Base-by-base conservation (phyloP, 345 rosid species). In the Reutealis trisperma region DNA sequence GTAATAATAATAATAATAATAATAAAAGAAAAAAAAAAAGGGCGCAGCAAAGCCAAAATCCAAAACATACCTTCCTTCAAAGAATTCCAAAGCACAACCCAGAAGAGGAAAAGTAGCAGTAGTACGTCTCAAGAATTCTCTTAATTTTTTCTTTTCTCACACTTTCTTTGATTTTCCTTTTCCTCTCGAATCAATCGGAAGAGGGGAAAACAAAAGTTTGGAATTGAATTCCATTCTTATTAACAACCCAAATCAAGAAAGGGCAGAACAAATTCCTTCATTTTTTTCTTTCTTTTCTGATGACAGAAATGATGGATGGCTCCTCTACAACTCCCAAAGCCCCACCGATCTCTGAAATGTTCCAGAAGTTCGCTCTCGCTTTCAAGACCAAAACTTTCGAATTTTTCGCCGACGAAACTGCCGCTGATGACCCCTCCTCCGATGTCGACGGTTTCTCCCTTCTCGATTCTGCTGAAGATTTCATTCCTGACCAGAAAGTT, bases 351-450 rank as follows among this genome's bases (percentile, higher is more conserved):
- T 96, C 98, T 0, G 84, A 87, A 51, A 96, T 93, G 99, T 92
- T 96, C 77, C 93, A 89, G 87, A 96, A 96, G 80, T 88, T 96
- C 83, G 99, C 99, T 25, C 77, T 92, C 71, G 98, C 99, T 44
- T 88, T 96, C 85, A 92, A 93, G 87, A 75, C 94, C 84, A 93
- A 92, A 75, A 96, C 99, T 7, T 89, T 83, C 88, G 99, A 96
- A 71, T 87, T 96, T 88, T 93, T 96, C 81, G 87, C 88, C 67
- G 98, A 93, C 24, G 98, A 91, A 15, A 18, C 73, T 14, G 2
- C 77, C 73, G 69, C 60, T 0, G 83, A 68, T 4, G 63, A 51
- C 52, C 8, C 44, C 14, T 64, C 75, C 71, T 70, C 75, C 71
- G 81, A 79, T 52, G 85, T 73, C 25, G 89, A 86, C 5, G 90